phyloP scores from a whole-genome alignment of 2,329 filamentous ascomycete genomes.

The Sarocladium brachiariae region DNA sequence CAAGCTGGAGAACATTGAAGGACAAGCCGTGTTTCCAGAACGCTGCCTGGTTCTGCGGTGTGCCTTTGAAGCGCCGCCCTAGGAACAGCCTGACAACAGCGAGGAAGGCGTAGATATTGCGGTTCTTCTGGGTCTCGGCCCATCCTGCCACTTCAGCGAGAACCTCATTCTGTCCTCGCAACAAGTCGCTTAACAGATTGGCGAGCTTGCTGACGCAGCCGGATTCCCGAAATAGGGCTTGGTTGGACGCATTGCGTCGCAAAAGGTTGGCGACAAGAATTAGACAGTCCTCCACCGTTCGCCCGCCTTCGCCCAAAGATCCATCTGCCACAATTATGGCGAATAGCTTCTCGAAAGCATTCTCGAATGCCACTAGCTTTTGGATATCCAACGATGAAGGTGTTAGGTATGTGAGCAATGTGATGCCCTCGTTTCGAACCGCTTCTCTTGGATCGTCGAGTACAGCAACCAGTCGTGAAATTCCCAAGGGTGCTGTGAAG shows the following conservation, averaged over 20 bases:
- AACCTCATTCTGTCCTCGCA: constrained; percentile 45
- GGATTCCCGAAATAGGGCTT: constrained; percentile 87
- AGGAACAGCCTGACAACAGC: constrained; percentile 84
- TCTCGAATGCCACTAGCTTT: constrained; percentile 92
- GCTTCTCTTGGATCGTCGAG: constrained; percentile 83
- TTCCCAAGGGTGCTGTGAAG: constrained; percentile 79
- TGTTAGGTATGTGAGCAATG: constrained; percentile 83
- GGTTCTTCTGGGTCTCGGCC: constrained; percentile 71
- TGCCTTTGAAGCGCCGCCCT: constrained; percentile 70
- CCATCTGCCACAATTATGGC: constrained; percentile 76
- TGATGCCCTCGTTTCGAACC: constrained; percentile 78
- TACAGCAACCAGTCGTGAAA: constrained; percentile 75
- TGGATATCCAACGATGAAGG: constrained; percentile 82
- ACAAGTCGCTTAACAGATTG: constrained; percentile 56
- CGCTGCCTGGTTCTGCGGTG: constrained; percentile 73
- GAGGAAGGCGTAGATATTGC: constrained; percentile 86
- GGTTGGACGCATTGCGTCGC: constrained; percentile 81
- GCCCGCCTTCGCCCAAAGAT: constrained; percentile 71
- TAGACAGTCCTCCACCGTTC: constrained; percentile 86
- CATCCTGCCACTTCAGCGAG: constrained; percentile 58
- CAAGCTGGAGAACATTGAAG: constrained; percentile 71
- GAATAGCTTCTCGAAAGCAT: constrained; percentile 84
- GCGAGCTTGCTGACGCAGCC: constrained; percentile 70
- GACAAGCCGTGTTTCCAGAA: constrained; percentile 81
- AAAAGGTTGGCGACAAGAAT: constrained; percentile 86